phyloP scores from a whole-genome alignment of 495 filamentous ascomycete species.

The Annulohypoxylon bovei region DNA sequence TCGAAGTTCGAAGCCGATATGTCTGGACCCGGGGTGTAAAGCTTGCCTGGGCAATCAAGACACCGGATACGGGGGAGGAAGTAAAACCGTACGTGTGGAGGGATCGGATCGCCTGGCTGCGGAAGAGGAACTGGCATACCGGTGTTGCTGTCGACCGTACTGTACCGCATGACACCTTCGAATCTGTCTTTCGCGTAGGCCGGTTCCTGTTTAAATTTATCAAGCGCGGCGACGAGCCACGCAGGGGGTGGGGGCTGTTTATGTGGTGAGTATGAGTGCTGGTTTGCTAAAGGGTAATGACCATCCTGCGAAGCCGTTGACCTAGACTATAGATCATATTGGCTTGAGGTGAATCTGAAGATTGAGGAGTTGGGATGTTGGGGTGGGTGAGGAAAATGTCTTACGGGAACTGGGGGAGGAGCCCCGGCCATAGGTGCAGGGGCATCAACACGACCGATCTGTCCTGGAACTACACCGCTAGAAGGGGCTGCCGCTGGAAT shows the following conservation, averaged over 20 bases:
- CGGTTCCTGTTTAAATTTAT: constrained; percentile 60
- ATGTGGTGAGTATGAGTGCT: constrained; percentile 39
- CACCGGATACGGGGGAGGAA: constrained; percentile 89
- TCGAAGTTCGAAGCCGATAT: constrained; percentile 89
- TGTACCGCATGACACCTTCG: constrained; percentile 88
- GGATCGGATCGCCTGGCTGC: constrained; percentile 55
- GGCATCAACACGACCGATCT: constrained; percentile 72
- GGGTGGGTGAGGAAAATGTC: constrained; percentile 46
- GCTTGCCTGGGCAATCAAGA: constrained; percentile 89
- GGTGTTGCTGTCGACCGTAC: constrained; percentile 74
- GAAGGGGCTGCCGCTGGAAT: constrained; percentile 49
- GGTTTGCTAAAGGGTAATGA: constrained; percentile 25
- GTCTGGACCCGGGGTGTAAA: constrained; percentile 88
- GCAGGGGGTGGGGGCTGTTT: constrained; percentile 77
- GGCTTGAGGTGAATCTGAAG: constrained; percentile 43
- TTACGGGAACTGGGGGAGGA: constrained; percentile 64
- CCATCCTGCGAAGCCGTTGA: constrained; percentile 35
- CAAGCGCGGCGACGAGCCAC: constrained; percentile 78
- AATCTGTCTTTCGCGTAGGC: constrained; percentile 80
- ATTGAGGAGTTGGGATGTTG: constrained; percentile 32
- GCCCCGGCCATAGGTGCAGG: constrained; percentile 66
- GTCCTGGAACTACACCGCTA: constrained; percentile 54
- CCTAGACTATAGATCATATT: constrained; percentile 43
- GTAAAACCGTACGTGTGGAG: constrained; percentile 70
- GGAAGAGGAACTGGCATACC: constrained; percentile 61